Evolutionary conservation across 164 flowering plant species (phyloP), one percentile per base, ranked within the genome.

Genomic region (Chimonanthus praecox): DNA sequence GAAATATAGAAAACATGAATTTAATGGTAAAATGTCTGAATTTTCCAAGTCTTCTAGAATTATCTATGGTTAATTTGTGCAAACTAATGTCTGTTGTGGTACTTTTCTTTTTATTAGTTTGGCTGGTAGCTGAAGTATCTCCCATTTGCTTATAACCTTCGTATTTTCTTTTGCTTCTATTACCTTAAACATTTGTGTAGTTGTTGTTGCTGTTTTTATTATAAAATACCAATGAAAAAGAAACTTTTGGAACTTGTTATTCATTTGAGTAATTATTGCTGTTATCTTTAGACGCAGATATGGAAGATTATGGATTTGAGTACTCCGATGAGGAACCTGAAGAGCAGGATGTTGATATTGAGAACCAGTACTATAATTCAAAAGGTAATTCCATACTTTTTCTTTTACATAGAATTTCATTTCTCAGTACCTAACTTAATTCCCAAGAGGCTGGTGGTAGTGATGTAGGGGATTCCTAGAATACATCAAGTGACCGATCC

Each of bases 261-360:
- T 54, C 16, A 54, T 13, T 10, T 54, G 4, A n/a, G 16, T 11
- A 54, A 54, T n/a, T 54, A 54, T 54, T 10, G 4, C 16, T n/a
- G 16, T 54, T 13, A 4, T 11, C 21, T 70, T 74, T 74, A 96
- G 99, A 94, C 84, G 98, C 95, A 0, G 99, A 96, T 82, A 96
- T 96, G 99, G 99, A 96, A 79, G 99, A 96, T 77, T 96, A 96
- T 79, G 99, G 99, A 15, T 96, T 96, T 73, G 99, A 92, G 83
- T 96, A 96, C 85, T 96, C 99, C 2, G 98, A 94, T 2, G 99
- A 96, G 79, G 99, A 96, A 78, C 97, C 88, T 0, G 98, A 96
- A 80, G 99, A 96, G 79, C 97, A 96, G 77, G 98, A 96, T 78
- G 99, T 96, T 78, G 98, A 94, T 77, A 94, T 96, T 79, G 99